Base-by-base conservation (phyloP, 352 stramenopile species). In the Paralagenidium karlingii region DNA sequence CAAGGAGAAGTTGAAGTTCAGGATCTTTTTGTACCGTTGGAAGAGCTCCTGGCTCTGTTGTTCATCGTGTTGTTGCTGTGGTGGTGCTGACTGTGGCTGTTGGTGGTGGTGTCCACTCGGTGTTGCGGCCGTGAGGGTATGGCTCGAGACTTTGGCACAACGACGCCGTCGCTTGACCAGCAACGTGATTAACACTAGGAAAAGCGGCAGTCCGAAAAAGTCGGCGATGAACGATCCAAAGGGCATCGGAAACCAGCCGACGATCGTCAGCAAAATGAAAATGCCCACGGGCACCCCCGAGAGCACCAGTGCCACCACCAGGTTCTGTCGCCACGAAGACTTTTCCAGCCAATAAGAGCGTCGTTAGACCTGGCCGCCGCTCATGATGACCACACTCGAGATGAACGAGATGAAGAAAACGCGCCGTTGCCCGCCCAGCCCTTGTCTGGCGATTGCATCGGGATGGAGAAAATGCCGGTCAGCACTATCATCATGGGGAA, bases 221-320 rank as follows among this genome's bases (percentile, higher is more conserved):
- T 25, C 38, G 4, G 43, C 28, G 31, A 61, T 15, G 1, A 58
- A 33, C 11, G 53, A 29, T 2, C 38, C 48, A 24, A 61, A 67
- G 0, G 58, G 58, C n/a, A 61, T 33, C 12, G 50, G 53, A 8
- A 41, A 67, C 16, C 28, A 38, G 28, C 45, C 49, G 0, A 60
- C n/a, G 1, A 56, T 10, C 9, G 51, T 32, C 1, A 40, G 40
- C 7, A 38, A 21, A 13, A 5, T 34, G 13, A 48, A 43, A 38
- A 60, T 53, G 3, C 28, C 18, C 11, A 47, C 21, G 7, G 58
- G 44, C 1, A 55, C 53, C 0, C 39, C 43, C 3, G 55, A 24
- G 9, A 40, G 31, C 3, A 57, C 45, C 20, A 43, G n/a, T n/a
- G n/a, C n/a, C n/a, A n/a, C n/a, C n/a, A n/a, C n/a, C n/a, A n/a